Evolutionary conservation across 2,329 filamentous ascomycete species (phyloP), one percentile per base, ranked within the genome.

Genomic region (Alternaria sp.): DNA sequence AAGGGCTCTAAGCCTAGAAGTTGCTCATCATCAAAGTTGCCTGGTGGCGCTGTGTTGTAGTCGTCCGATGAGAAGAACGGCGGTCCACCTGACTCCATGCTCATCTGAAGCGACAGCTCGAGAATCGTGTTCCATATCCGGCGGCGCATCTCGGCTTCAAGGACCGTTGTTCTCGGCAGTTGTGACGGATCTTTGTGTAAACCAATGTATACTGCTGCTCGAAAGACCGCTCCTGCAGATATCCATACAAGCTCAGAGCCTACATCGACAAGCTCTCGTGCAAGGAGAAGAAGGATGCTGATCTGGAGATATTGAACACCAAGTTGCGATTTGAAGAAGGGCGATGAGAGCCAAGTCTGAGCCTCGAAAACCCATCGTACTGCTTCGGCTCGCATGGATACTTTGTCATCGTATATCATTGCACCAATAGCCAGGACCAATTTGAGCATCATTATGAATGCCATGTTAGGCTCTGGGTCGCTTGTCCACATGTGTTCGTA

Each of bases 291-390:
- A 0, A 83, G 69, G 7, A 79, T 72, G 10, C 72, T 60, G 73
- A 78, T 69, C 60, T 89, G 87, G 0, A 89, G 62, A n/a, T 78
- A 80, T 30, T 82, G 80, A 0, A 88, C 75, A 2, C 78, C 81
- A 0, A 89, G 76, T 0, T 81, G 76, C 0, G 81, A 79, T 61
- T 89, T 89, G 67, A 83, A 84, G 3, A 83, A 78, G 0, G 87
- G 87, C 5, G 82, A 81, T 0, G 83, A 82, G 0, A 85, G 53
- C 84, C 85, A 89, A 0, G 81, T 81, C 45, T 86, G 84, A 0
- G 83, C 86, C 62, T 88, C 86, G 56, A 85, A 85, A 0, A 88
- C 75, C 87, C 87, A 90, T 28, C 74, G 79, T n/a, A 83, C 76
- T 0, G 87, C 87, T 0, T 80, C 78, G 6, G 75, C 53, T 7